These are phyloP conservation scores for Mycena galericulata DNA, from an alignment of 768 basidiomycete species.

Conservation along the genomic window DNA sequence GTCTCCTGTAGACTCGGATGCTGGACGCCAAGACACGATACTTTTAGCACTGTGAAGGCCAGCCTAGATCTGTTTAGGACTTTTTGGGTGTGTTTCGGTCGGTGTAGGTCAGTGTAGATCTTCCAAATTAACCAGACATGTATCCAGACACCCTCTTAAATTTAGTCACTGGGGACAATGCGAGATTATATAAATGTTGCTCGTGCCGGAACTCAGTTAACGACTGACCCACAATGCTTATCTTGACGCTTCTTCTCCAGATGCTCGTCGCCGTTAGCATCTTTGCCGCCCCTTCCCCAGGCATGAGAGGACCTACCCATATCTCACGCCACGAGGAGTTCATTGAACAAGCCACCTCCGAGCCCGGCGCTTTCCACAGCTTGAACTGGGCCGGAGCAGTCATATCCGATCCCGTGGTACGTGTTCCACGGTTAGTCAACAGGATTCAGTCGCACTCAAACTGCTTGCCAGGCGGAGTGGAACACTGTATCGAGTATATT, in stretches of 20 bases:
- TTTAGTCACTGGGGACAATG: too few species aligned
- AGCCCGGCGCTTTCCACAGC: neutral
- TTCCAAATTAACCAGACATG: too few species aligned
- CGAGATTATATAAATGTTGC: too few species aligned
- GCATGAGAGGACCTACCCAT: neutral
- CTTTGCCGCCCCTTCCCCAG: neutral
- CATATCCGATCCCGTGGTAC: neutral
- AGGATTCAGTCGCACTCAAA: neutral
- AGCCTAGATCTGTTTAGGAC: too few species aligned
- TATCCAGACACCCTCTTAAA: too few species aligned
- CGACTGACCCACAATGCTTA: too few species aligned
- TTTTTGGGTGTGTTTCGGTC: too few species aligned
- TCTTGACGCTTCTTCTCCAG: neutral
- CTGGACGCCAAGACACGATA: too few species aligned
- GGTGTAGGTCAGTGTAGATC: too few species aligned
- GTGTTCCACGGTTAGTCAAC: neutral
- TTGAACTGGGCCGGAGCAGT: constrained; percentile 17
- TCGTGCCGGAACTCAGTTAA: too few species aligned
- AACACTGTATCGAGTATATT: neutral
- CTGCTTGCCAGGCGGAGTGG: neutral
- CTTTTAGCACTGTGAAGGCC: too few species aligned
- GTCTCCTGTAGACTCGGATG: too few species aligned
- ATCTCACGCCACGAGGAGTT: constrained; percentile 1
- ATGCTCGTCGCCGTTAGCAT: neutral
- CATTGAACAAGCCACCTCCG: neutral